Evolutionary conservation across 169 alveolate species (phyloP).

Genomic region (Cryptosporidium xiaoi): DNA sequence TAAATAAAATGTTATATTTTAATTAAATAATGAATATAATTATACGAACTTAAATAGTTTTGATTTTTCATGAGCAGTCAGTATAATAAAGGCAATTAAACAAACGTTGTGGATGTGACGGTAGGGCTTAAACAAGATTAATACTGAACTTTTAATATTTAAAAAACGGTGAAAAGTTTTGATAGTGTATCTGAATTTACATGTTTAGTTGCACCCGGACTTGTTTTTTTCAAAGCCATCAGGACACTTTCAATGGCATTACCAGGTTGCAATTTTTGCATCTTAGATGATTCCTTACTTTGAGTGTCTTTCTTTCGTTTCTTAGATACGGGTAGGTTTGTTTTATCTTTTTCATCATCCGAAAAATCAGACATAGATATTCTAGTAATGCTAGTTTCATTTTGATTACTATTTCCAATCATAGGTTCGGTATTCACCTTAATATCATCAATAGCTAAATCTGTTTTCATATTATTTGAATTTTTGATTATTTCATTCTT

Average conservation of each 20-base stretch:
- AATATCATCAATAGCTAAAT: too few relatives aligned
- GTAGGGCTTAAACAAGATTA: too few relatives aligned
- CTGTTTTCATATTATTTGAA: neutral
- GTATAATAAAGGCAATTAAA: too few relatives aligned
- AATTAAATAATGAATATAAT: too few relatives aligned
- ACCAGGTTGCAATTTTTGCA: constrained; percentile 59
- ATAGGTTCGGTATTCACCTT: too few relatives aligned
- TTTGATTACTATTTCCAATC: too few relatives aligned
- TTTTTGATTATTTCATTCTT: neutral
- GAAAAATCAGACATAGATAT: neutral
- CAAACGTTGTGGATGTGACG: too few relatives aligned
- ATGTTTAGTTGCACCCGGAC: constrained; percentile 68
- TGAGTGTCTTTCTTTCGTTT: constrained; percentile 1
- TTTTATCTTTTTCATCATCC: neutral
- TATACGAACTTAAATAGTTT: too few relatives aligned
- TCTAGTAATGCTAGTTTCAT: too few relatives aligned
- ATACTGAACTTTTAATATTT: neutral
- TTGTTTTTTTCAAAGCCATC: constrained; percentile 60
- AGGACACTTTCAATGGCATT: constrained; percentile 71
- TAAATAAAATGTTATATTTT: too few relatives aligned
- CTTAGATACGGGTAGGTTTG: neutral
- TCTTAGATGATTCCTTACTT: constrained; percentile 13
- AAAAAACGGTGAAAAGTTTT: constrained; percentile 60
- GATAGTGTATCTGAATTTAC: constrained; percentile 69
- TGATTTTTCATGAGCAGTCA: too few relatives aligned